Base-by-base conservation (phyloP, 225 moss, liverwort and hornwort genomes). In the Marchantia polymorpha region DNA sequence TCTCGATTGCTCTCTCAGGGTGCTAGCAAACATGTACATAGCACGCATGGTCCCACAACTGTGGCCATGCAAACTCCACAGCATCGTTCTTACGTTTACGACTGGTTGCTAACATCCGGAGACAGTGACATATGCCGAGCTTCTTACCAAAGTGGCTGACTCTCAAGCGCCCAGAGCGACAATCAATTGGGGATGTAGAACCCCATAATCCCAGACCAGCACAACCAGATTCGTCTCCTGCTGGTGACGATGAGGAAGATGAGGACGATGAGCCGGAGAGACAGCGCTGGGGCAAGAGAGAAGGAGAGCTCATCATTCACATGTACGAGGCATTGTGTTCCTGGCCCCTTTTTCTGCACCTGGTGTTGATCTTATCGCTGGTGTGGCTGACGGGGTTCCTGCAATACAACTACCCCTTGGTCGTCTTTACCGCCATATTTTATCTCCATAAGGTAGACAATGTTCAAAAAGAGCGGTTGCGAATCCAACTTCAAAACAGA, bases 401-500 rank as follows among this genome's bases (percentile, higher is more conserved):
- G 74, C 82, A 86, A 10, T 89, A 89, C 82, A 89, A 89, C 54
- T 89, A 81, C 74, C 86, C 88, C 2, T 73, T 89, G 70, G 82
- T 86, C 2, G 79, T 86, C 15, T 77, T 86, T 26, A 68, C 64
- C n/a, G 88, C 88, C 29, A 82, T 89, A 11, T 86, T 89, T 30
- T 89, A 89, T 74, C 81, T 89, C 39, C 88, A 89, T 59, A 84
- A 84, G 77, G 88, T 89, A 47, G 88, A 89, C 53, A 84, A 75
- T 71, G 84, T 89, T 7, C 88, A 89, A 46, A 89, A 89, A 31
- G 86, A 89, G 65, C 79, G 88, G 5, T 52, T 89, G 72, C 83
- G 83, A 58, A 85, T 85, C 71, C 88, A 89, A 59, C 74, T 89
- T 26, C 88, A 89, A 26, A 86, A 79, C 55, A 63, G 66, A 27